Base-by-base conservation (phyloP, 768 basidiomycete species). In the Gloeostereum incarnatum region DNA sequence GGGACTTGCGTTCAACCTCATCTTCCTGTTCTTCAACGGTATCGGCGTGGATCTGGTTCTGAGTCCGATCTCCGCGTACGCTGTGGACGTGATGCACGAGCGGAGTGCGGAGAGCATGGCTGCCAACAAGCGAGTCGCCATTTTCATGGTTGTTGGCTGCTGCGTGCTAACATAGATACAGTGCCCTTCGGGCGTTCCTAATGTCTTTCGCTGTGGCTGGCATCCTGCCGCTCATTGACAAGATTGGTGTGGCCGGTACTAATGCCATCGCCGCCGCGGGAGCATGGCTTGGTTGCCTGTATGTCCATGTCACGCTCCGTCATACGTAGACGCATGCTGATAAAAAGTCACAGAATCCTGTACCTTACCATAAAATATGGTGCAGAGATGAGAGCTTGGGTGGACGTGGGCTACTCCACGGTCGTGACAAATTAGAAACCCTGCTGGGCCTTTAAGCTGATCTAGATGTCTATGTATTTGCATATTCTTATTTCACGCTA, bases 11-110 rank as follows among this genome's bases (percentile, higher is more conserved):
- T 48, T 76, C 8, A 71, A 67, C 44, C 55, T 81, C 4, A 16
- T 71, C 0, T 78, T 71, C 42, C 48, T 86, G 6, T 83, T 82
- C 47, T 39, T 71, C 27, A 82, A 81, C 40, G 75, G 81, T 13
- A 22, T 80, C 14, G 81, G 81, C 18, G 82, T 83, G 48, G 72
- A 81, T 46, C 49, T 74, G 32, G 68, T 68, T 4, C 48, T 76
- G 19, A 59, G 63, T 3, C 75, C 73, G 1, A 56, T 56, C 0
- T 57, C 63, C 6, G 59, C 73, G 1, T 76, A 74, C 42, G 48
- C 49, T 21, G 62, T 74, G 4, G 76, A 76, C 36, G 52, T 75
- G 11, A 43, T 76, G 48, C 71, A 68, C 21, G 44, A 56, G 10
- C 57, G 60, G 18, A 73, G 72, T 40, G 70, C 74, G 2, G 71